phyloP scores from a whole-genome alignment of 2,329 filamentous ascomycete species.

The Aspergillus puulaauensis region DNA sequence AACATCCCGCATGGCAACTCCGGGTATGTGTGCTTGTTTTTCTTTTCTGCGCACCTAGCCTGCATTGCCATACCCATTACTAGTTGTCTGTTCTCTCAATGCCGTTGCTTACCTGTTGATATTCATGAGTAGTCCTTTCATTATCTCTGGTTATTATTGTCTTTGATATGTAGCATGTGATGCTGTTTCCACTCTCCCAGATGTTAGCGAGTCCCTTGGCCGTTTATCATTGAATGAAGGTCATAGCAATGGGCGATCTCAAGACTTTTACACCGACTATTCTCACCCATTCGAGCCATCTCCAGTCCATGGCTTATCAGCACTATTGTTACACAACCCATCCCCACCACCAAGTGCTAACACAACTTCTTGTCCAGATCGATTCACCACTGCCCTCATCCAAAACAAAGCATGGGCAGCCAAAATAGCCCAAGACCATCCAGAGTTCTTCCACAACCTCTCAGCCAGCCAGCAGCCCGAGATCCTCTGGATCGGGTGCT shows the following conservation, averaged over 20 bases:
- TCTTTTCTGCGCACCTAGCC: too few species aligned
- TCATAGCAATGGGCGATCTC: too few species aligned
- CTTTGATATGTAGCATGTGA: too few species aligned
- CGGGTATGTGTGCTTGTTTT: not conserved
- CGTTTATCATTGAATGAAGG: too few species aligned
- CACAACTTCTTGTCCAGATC: constrained; percentile 44
- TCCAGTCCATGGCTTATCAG: not conserved
- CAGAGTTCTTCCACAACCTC: constrained; percentile 68
- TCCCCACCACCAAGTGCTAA: constrained; percentile 7
- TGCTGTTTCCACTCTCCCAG: too few species aligned
- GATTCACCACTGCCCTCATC: constrained; percentile 62
- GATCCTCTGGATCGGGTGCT: constrained; percentile 80
- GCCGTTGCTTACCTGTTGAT: too few species aligned
- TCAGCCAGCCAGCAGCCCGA: constrained; percentile 64
- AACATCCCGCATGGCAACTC: not conserved
- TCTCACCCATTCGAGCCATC: not conserved
- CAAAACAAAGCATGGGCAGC: constrained; percentile 71
- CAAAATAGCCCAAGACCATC: constrained; percentile 64
- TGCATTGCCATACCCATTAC: too few species aligned
- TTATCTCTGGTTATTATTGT: too few species aligned
- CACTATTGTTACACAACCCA: not conserved
- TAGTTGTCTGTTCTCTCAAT: too few species aligned
- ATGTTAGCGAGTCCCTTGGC: too few species aligned
- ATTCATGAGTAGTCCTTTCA: too few species aligned
- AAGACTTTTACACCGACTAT: too few species aligned